Percentiles rank a stretch among this genome's conserved stretches.
Evolutionary conservation across 768 basidiomycete species (phyloP).

Genomic region (Leccinum pellstonianum): DNA sequence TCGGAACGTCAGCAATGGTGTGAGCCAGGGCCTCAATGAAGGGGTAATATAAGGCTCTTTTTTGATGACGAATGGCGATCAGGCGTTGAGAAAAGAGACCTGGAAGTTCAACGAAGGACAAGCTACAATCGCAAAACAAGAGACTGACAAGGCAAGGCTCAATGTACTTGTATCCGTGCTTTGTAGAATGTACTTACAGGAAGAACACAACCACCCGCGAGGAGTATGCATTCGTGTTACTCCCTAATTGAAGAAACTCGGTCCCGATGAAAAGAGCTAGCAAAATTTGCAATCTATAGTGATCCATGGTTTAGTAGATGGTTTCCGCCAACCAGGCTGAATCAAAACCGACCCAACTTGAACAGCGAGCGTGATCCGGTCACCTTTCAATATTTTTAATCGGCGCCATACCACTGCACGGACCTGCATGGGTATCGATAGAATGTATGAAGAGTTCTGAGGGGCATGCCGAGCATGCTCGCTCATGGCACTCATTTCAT

Average conservation of each 20-base stretch:
- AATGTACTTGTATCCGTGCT: neutral
- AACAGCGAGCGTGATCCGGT: conserved; percentile 36
- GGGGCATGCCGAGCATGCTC: conserved; percentile 51
- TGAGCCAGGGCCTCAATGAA: conserved; percentile 45
- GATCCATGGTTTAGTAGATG: neutral
- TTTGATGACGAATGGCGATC: conserved; percentile 43
- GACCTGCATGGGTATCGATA: conserved; percentile 46
- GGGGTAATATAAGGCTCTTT: conserved; percentile 48
- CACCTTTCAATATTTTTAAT: conserved; percentile 44
- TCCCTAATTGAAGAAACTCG: conserved; percentile 41
- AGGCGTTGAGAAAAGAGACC: conserved; percentile 44
- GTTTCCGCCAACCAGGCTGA: neutral
- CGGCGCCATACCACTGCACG: conserved; percentile 44
- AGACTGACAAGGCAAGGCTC: conserved; percentile 34
- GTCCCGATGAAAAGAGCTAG: conserved; percentile 29
- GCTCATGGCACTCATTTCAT: conserved; percentile 44
- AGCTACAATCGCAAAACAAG: conserved; percentile 50
- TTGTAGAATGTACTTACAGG: conserved; percentile 46
- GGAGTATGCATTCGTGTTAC: conserved; percentile 32
- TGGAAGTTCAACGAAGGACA: conserved; percentile 54
- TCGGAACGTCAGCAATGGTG: conserved; percentile 46
- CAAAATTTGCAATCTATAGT: conserved; percentile 36
- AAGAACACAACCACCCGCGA: conserved; percentile 78
- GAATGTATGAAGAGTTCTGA: conserved; percentile 43
- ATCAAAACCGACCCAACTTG: conserved; percentile 12